Percentiles rank a stretch among this genome's conserved stretches.
Conservation (phyloP, 495 filamentous ascomycete genomes). For the Bombardia bombarda region DNA sequence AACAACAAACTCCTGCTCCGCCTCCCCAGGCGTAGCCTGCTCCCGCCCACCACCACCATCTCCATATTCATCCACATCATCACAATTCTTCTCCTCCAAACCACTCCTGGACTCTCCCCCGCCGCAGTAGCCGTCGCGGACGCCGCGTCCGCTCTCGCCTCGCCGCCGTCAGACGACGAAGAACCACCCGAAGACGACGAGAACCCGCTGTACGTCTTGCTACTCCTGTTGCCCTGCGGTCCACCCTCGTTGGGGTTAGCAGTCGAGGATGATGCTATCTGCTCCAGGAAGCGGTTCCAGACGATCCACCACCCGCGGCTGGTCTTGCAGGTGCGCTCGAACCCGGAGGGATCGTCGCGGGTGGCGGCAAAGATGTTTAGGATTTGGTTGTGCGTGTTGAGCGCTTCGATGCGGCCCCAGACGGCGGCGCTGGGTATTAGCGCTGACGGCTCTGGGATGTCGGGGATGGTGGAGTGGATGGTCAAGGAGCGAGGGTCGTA, state of each 20-base stretch:
- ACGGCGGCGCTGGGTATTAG: not conserved
- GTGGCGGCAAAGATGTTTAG: constrained; percentile 66
- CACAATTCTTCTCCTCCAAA: no score
- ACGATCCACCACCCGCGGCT: constrained; percentile 93
- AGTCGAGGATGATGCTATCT: no score
- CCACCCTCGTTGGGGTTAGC: no score
- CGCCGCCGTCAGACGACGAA: not conserved
- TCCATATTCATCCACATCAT: not conserved
- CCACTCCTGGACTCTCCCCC: no score
- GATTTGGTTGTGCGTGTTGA: constrained; percentile 83
- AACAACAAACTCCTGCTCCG: constrained; percentile 10
- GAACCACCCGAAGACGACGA: not conserved
- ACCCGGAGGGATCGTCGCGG: constrained; percentile 47
- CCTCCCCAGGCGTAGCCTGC: not conserved
- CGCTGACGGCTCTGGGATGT: constrained; percentile 62
- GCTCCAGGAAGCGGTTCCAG: constrained; percentile 67
- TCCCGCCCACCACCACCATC: not conserved
- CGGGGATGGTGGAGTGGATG: constrained; percentile 78
- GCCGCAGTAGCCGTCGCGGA: no score
- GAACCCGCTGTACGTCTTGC: not conserved
- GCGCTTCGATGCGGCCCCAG: constrained; percentile 81
- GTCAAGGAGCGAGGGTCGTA: constrained; percentile 73
- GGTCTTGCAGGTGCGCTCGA: constrained; percentile 88
- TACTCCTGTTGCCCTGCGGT: not conserved
- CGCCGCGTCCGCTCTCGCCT: not conserved